phyloP scores from a whole-genome alignment of 2,329 filamentous ascomycete species.

The Arachnopeziza araneosa region DNA sequence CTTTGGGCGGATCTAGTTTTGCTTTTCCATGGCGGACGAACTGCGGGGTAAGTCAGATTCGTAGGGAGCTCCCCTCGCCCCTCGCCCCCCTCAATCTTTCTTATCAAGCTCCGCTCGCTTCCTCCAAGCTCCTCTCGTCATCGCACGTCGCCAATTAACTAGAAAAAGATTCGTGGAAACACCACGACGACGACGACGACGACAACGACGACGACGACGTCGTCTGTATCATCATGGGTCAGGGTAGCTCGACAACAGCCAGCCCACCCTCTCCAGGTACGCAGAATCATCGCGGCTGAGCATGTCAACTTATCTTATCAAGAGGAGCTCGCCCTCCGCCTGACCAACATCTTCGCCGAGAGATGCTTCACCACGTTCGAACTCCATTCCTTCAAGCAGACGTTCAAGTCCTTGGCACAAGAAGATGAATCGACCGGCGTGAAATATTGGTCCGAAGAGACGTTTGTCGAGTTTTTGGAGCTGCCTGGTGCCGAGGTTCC shows the following conservation, averaged over 20 bases:
- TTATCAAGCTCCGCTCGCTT: too few species aligned
- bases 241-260: background rate
- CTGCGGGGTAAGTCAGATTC: too few species aligned
- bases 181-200: background rate
- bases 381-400: conserved; percentile 3
- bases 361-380: conserved; percentile 3
- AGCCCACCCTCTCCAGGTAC: conserved; percentile 2
- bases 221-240: conserved; percentile 1
- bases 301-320: background rate
- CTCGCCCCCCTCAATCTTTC: too few species aligned
- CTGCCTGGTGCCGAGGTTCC: background rate
- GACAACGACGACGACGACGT: background rate
- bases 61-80: too few species aligned
- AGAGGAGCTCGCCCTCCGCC: conserved; percentile 4
- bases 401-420: conserved; percentile 3
- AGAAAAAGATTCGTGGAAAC: background rate
- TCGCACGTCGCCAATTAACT: too few species aligned
- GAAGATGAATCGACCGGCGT: background rate
- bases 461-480: conserved; percentile 2
- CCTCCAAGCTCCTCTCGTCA: too few species aligned
- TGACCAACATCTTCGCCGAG: conserved; percentile 3
- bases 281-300: conserved; percentile 2
- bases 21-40: too few species aligned
- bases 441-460: background rate
- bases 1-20: too few species aligned